Percentiles rank a stretch among this genome's conserved stretches.
These are phyloP conservation scores for Nepenthes mirabilis DNA, from an alignment of 148 eudicot species.

Conservation along the genomic window DNA sequence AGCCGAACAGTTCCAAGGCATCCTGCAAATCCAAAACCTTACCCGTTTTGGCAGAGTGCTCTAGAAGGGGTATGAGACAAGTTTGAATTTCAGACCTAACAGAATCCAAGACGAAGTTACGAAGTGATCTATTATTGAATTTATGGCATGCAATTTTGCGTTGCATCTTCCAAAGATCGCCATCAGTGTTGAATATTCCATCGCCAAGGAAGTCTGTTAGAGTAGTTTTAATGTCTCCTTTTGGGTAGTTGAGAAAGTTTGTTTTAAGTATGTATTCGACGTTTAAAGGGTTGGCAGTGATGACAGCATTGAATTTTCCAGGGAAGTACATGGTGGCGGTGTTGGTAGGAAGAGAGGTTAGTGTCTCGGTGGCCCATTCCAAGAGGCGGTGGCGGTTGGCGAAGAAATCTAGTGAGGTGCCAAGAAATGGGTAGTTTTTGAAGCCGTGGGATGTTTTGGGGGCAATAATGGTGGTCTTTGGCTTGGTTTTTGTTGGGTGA, in stretches of 20 bases:
- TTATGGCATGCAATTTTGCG: constrained; percentile 63
- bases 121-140: constrained; percentile 48
- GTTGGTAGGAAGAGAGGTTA: too few relatives aligned
- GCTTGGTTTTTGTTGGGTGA: too few relatives aligned
- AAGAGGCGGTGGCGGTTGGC: constrained; percentile 8
- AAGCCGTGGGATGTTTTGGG: constrained; percentile 17
- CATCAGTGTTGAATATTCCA: constrained; percentile 69
- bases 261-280: too few relatives aligned
- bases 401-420: constrained; percentile 42
- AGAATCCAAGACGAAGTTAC: constrained; percentile 32
- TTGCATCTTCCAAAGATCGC: constrained; percentile 41
- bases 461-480: too few relatives aligned
- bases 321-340: too few relatives aligned
- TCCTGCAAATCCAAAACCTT: constrained; percentile 31
- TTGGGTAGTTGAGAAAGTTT: too few relatives aligned
- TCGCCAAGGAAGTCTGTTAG: constrained; percentile 54
- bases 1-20: constrained; percentile 28
- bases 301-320: too few relatives aligned
- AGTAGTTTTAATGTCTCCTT: background rate
- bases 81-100: constrained; percentile 21
- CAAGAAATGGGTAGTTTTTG: constrained; percentile 46
- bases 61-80: constrained; percentile 26
- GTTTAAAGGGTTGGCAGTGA: too few relatives aligned
- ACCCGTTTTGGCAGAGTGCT: constrained; percentile 3
- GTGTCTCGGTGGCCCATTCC: too few relatives aligned